A percentile compares a stretch with the other conserved stretches of the same genome.
Evolutionary conservation across 345 rosid genomes (phyloP).

Genomic region (Citrus cavaleriei): DNA sequence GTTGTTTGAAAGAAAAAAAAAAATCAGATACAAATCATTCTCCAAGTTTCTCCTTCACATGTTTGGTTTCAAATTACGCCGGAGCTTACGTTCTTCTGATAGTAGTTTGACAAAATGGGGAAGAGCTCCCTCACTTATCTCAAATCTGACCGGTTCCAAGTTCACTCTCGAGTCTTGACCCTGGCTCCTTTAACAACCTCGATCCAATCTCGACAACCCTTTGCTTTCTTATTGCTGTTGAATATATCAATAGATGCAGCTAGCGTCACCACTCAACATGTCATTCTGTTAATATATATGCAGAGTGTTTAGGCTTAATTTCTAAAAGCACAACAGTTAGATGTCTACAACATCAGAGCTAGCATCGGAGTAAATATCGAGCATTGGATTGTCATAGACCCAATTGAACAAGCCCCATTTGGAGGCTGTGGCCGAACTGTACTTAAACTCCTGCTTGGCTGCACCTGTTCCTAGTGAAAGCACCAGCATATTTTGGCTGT

Average conservation of each 20-base stretch:
- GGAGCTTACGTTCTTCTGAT: conserved; percentile 8
- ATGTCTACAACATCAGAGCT: too few species aligned
- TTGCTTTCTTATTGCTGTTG: background rate
- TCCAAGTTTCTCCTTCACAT: too few species aligned
- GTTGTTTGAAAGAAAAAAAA: too few species aligned
- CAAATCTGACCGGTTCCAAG: conserved; percentile 8
- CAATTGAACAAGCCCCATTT: conserved; percentile 16
- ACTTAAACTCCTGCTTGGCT: conserved; percentile 13
- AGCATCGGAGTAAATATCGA: background rate
- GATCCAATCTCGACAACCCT: conserved; percentile 10
- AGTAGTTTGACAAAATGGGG: conserved; percentile 6
- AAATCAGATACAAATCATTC: too few species aligned
- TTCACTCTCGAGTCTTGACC: conserved; percentile 9
- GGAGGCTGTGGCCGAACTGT: conserved; percentile 16
- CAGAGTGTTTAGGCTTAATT: too few species aligned
- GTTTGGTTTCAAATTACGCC: background rate
- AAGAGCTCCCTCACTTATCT: conserved; percentile 11
- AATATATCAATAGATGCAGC: conserved; percentile 11
- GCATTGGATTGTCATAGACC: conserved; percentile 13
- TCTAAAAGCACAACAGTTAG: too few species aligned
- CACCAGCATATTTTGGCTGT: conserved; percentile 4
- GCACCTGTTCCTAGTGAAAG: conserved; percentile 21
- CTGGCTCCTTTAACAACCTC: background rate
- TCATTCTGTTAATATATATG: conserved; percentile 2
- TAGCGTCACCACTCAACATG: conserved; percentile 1